Evolutionary conservation across 2,329 filamentous ascomycete species (phyloP), one percentile per base, ranked within the genome.

Genomic region (Arthrinium puccinioides): DNA sequence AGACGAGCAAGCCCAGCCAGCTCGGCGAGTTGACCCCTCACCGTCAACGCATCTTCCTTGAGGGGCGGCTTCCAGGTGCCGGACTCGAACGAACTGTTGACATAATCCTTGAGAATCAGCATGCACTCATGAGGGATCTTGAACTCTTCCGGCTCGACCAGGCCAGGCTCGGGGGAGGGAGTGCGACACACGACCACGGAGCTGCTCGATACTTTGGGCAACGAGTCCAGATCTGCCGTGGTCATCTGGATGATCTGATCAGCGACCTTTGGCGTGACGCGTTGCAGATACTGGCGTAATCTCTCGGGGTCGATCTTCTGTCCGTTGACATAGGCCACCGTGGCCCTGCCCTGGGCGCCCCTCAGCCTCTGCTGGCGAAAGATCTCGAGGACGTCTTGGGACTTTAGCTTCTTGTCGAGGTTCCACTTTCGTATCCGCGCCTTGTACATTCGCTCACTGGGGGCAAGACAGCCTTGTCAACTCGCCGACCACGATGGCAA

Each of bases 351-450:
- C 4, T 42, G 45, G n/a, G 49, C 50, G 10, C 50, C 48, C 18
- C 53, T 49, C 18, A 46, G 48, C n/a, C 45, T 52, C 37, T 53
- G 51, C 31, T 54, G 53, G 40, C 53, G 52, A 33, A 54, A 51
- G 30, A 55, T 55, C 45, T 55, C 53, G 19, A 54, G 44, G 39
- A 51, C 53, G 34, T 55, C 53, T 36, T 47, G 45, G 30, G 53
- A 50, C 31, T 54, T 55, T 33, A 55, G 53, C 30, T 55, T 55
- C 46, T 55, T 55, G 40, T 55, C 52, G 32, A 55, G 54, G 10
- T 51, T 51, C 53, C 53, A 55, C 42, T 52, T 51, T 34, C 52
- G 48, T 35, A 55, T 54, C 19, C 51, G 52, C 10, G 52, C 50
- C 35, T 55, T 55, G 36, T 55, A 55, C 25, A 24, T 34, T 23